Conservation (phyloP, 1,284 basidiomycete species). For the Nidula niveotomentosa region DNA sequence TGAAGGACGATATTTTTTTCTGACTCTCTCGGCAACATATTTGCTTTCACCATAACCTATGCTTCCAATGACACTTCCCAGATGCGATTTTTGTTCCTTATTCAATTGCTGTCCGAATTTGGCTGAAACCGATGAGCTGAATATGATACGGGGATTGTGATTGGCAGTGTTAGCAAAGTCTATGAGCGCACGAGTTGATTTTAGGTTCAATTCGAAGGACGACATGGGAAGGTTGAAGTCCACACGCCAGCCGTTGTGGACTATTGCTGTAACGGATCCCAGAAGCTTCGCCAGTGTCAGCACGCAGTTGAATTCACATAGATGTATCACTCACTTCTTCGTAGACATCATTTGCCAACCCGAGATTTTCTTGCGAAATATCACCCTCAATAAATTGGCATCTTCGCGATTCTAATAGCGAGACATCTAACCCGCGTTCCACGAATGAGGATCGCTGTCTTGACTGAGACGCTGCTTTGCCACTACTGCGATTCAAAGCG, state of each 20-base stretch:
- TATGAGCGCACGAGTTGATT: constrained; percentile 17
- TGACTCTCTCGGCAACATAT: constrained; percentile 27
- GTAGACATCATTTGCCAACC: neutral
- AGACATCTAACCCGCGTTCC: constrained; percentile 3
- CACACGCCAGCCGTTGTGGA: neutral
- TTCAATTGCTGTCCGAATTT: constrained; percentile 17
- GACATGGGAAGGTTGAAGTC: constrained; percentile 12
- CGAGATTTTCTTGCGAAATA: neutral
- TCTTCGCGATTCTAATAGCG: neutral
- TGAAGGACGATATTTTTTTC: constrained; percentile 2
- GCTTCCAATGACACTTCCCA: constrained; percentile 18
- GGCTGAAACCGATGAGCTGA: constrained; percentile 11
- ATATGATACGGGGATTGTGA: constrained; percentile 17
- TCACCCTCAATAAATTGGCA: constrained; percentile 6
- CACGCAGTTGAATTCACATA: neutral
- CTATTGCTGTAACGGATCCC: neutral
- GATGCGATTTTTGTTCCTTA: constrained; percentile 10
- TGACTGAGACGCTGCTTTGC: neutral
- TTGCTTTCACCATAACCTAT: constrained; percentile 19
- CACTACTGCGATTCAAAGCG: neutral
- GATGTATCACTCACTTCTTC: constrained; percentile 1
- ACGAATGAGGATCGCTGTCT: constrained; percentile 1
- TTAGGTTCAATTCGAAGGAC: constrained; percentile 26
- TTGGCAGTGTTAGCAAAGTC: constrained; percentile 14
- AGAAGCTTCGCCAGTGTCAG: neutral